A percentile compares a stretch with the other conserved stretches of the same genome.
Evolutionary conservation across 2,329 filamentous ascomycete species (phyloP).

Genomic region (Atkinsonella texensis): DNA sequence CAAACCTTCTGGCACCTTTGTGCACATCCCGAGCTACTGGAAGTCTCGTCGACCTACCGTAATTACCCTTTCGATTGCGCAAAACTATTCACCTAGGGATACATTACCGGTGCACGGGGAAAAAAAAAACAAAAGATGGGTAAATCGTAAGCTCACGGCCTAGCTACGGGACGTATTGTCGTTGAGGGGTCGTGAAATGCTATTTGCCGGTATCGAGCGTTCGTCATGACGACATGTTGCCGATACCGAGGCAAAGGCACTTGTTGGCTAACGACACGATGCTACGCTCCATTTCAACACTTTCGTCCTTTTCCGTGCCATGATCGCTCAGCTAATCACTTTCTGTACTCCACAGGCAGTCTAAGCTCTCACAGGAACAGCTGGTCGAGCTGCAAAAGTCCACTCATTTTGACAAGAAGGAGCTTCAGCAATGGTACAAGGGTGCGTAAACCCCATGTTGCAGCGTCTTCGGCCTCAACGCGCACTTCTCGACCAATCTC

Average conservation of each 20-base stretch:
- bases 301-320: background rate
- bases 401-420: slow-evolving; percentile 99
- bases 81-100: background rate
- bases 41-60: background rate
- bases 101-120: background rate
- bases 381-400: slow-evolving; percentile 90
- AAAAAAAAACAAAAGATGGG: slow-evolving; percentile 3
- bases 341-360: slow-evolving; percentile 54
- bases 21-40: too few species aligned
- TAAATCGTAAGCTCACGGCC: slow-evolving; percentile 6
- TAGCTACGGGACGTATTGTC: background rate
- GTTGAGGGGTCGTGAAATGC: background rate
- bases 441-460: slow-evolving; percentile 36
- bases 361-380: slow-evolving; percentile 94
- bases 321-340: slow-evolving; percentile 12
- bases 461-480: background rate
- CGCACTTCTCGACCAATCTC: background rate
- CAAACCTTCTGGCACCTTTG: too few species aligned
- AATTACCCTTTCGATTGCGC: background rate
- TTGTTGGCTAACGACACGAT: background rate
- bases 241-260: background rate
- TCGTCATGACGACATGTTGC: background rate
- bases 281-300: background rate
- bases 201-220: background rate
- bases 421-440: slow-evolving; percentile 99